These are phyloP conservation scores for Saccharomyces hybrid DNA, from an alignment of 1,139 yeast species.

Conservation along the genomic window DNA sequence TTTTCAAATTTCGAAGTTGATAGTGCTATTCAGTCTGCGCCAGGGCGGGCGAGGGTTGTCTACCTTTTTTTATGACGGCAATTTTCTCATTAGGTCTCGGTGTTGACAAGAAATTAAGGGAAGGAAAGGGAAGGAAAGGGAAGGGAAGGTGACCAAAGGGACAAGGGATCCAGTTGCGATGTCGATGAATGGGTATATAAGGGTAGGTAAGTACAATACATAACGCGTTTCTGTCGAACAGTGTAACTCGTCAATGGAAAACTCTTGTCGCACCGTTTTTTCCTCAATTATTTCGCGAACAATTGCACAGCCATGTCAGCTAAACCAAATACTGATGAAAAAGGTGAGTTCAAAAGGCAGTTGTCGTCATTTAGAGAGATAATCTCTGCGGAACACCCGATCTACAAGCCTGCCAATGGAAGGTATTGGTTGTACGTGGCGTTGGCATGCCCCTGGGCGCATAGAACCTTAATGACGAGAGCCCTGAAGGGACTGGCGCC, in stretches of 20 bases:
- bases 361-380: slow-evolving; percentile 46
- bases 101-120: no score
- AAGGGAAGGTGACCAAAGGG: not conserved
- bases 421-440: slow-evolving; percentile 87
- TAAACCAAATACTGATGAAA: slow-evolving; percentile 7
- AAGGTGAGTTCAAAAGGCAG: slow-evolving; percentile 31
- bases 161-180: not conserved
- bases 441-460: slow-evolving; percentile 93
- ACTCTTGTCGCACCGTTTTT: no score
- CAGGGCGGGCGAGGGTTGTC: not conserved
- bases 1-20: not conserved
- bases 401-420: slow-evolving; percentile 62
- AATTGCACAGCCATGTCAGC: not conserved
- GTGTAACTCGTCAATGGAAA: no score
- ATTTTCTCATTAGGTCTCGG: no score
- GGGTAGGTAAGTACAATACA: no score
- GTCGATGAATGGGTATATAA: not conserved
- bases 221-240: no score
- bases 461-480: slow-evolving; percentile 70
- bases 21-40: not conserved
- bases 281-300: no score
- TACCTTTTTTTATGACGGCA: no score
- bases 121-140: no score
- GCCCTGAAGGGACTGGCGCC: slow-evolving; percentile 62
- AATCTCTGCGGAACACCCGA: slow-evolving; percentile 48